These are phyloP conservation scores for Boletellus emodensis DNA, from an alignment of 768 basidiomycete species.

Conservation along the genomic window DNA sequence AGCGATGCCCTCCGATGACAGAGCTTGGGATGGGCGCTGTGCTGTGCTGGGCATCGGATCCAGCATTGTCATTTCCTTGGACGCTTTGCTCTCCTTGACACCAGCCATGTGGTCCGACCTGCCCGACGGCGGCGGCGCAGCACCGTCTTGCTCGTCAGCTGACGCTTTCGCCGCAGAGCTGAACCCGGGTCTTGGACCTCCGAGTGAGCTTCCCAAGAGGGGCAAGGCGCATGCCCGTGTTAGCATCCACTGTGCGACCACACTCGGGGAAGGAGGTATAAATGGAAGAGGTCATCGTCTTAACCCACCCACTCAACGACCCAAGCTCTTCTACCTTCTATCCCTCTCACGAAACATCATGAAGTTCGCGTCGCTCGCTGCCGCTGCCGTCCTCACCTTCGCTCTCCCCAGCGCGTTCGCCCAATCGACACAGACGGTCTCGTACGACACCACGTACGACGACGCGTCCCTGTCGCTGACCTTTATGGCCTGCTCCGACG, in stretches of 20 bases:
- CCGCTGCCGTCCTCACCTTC: constrained; percentile 8
- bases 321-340: not conserved
- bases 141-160: constrained; percentile 4
- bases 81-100: not conserved
- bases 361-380: constrained; percentile 21
- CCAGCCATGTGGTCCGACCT: not conserved
- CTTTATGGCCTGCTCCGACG: constrained; percentile 32
- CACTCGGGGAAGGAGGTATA: constrained; percentile 7
- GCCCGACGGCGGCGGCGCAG: not conserved
- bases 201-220: constrained; percentile 1
- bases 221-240: not conserved
- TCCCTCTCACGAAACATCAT: constrained; percentile 6
- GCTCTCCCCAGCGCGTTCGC: constrained; percentile 16
- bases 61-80: not conserved
- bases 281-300: not conserved
- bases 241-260: not conserved
- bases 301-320: not conserved
- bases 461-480: constrained; percentile 14
- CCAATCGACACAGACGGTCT: constrained; percentile 11
- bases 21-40: not conserved
- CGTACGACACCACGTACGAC: constrained; percentile 33
- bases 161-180: not conserved
- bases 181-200: not conserved
- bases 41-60: not conserved
- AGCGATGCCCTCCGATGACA: not conserved